These are phyloP conservation scores for Coemansia brasiliensis DNA, from an alignment of 192 early-diverging fungal genomes.

Conservation along the genomic window DNA sequence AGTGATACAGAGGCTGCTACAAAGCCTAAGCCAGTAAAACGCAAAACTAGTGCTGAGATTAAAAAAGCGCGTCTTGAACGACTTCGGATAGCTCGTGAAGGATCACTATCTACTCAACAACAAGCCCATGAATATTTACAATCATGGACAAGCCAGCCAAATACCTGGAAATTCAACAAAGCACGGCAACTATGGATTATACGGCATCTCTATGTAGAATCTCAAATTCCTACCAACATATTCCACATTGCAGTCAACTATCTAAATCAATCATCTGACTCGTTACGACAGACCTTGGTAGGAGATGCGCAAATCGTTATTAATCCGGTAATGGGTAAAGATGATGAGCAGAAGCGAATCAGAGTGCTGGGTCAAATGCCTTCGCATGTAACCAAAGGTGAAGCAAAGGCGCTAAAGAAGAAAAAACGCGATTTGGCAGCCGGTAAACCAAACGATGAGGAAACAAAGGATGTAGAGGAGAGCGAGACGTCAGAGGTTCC, in stretches of 20 bases:
- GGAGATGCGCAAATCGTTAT: conserved; percentile 26
- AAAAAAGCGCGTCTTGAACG: conserved; percentile 25
- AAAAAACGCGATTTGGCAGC: neutral
- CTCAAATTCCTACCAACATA: conserved; percentile 17
- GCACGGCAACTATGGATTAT: conserved; percentile 47
- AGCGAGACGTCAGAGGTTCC: neutral
- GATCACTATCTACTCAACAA: conserved; percentile 22
- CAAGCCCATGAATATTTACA: conserved; percentile 32
- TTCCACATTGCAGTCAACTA: conserved; percentile 38
- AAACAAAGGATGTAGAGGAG: conserved; percentile 5
- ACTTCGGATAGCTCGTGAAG: conserved; percentile 23
- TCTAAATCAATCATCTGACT: conserved; percentile 3
- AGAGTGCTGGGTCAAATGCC: conserved; percentile 31
- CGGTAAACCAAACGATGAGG: neutral
- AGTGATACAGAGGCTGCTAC: neutral
- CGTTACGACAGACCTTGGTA: conserved; percentile 20
- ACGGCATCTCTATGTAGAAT: conserved; percentile 37
- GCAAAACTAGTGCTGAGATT: conserved; percentile 44
- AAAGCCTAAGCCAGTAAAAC: conserved; percentile 21
- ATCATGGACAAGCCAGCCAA: conserved; percentile 17
- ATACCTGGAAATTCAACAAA: conserved; percentile 48
- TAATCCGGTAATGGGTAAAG: conserved; percentile 14
- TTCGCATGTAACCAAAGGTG: conserved; percentile 36
- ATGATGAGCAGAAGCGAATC: conserved; percentile 9
- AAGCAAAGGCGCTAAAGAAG: conserved; percentile 20